Evolutionary conservation across 2,329 filamentous ascomycete genomes (phyloP).

Genomic region (Xylariaceae sp.): DNA sequence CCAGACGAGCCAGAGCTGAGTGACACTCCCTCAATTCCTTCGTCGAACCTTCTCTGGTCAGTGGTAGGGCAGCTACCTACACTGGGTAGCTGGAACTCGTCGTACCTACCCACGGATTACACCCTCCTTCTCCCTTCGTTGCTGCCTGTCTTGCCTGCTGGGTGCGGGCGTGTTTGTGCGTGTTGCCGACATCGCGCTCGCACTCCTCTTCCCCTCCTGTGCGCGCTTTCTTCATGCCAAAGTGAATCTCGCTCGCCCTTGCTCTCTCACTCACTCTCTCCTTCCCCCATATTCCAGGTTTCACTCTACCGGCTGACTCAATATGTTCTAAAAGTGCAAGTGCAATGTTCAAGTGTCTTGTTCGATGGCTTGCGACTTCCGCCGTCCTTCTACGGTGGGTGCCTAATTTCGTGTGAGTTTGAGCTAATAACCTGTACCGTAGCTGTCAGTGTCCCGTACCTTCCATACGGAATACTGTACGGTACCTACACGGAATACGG

Average conservation of each 20-base stretch:
- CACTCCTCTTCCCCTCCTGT: conserved; percentile 12
- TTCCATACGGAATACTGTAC: too few relatives aligned
- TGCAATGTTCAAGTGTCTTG: conserved; percentile 1
- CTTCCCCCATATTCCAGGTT: conserved; percentile 1
- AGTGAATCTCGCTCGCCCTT: conserved; percentile 12
- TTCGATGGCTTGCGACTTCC: background rate
- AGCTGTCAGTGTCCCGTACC: too few relatives aligned
- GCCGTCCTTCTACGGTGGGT: background rate
- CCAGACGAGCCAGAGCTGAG: background rate
- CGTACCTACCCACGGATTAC: background rate
- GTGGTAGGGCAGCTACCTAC: background rate
- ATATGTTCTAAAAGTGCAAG: conserved; percentile 14
- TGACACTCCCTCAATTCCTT: background rate
- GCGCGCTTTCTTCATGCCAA: conserved; percentile 12
- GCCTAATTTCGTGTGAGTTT: background rate
- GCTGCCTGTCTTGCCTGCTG: background rate
- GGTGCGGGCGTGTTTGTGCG: conserved; percentile 6
- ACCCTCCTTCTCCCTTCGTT: background rate
- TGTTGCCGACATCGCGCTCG: conserved; percentile 4
- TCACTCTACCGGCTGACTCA: conserved; percentile 7
- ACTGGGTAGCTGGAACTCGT: background rate
- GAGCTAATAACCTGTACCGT: background rate
- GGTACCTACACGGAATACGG: too few relatives aligned
- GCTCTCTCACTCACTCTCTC: conserved; percentile 3
- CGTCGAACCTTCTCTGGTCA: background rate